Evolutionary conservation across 1,284 basidiomycete species (phyloP).

Genomic region (Moesziomyces antarcticus): DNA sequence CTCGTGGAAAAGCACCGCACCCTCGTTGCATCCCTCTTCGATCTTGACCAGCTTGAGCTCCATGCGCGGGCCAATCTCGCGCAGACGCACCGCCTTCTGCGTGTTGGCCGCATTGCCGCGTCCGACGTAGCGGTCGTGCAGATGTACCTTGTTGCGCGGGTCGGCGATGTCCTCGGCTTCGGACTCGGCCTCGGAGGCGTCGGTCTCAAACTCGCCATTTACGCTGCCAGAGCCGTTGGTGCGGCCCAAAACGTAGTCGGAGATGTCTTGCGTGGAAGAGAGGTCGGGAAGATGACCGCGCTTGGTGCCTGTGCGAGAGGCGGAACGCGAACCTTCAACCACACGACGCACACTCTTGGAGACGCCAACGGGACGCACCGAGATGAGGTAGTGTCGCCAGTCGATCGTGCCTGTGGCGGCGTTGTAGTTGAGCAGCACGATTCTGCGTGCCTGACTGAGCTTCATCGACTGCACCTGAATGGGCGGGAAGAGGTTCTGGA

Average conservation of each 20-base stretch:
- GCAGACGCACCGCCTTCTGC: conserved; percentile 87
- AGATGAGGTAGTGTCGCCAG: conserved; percentile 93
- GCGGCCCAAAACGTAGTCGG: conserved; percentile 88
- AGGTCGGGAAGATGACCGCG: conserved; percentile 76
- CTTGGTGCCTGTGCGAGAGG: conserved; percentile 2
- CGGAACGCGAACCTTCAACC: conserved; percentile 75
- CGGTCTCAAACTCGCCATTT: conserved; percentile 74
- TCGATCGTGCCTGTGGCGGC: conserved; percentile 86
- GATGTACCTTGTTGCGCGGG: conserved; percentile 73
- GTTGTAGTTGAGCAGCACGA: conserved; percentile 93
- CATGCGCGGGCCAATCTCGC: conserved; percentile 95
- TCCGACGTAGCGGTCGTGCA: conserved; percentile 93
- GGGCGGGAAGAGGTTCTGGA: conserved; percentile 87
- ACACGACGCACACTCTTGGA: conserved; percentile 90
- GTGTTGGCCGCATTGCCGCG: conserved; percentile 90
- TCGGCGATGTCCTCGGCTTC: conserved; percentile 84
- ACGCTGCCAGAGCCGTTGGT: conserved; percentile 72
- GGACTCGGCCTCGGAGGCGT: conserved; percentile 74
- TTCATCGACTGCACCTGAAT: conserved; percentile 77
- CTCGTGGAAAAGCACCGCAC: conserved; percentile 64
- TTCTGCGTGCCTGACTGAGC: conserved; percentile 73
- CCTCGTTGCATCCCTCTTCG: conserved; percentile 79
- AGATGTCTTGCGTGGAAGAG: conserved; percentile 88
- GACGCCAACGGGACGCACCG: conserved; percentile 92
- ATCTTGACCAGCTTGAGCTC: conserved; percentile 94